These are phyloP conservation scores for Xylariaceae sp. DNA, from an alignment of 2,329 filamentous ascomycete species.

Conservation along the genomic window DNA sequence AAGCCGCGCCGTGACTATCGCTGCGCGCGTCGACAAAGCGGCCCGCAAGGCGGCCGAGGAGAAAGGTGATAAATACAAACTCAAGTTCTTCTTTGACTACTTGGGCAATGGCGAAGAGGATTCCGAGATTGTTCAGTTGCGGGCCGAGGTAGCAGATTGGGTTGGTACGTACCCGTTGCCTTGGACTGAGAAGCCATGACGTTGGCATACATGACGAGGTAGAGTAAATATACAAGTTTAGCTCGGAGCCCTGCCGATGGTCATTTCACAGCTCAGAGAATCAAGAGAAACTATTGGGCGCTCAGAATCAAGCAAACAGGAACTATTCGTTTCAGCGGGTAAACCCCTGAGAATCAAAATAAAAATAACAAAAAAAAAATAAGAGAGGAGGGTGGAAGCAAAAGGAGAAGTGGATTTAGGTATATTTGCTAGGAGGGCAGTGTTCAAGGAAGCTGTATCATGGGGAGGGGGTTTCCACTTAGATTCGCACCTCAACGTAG, in stretches of 20 bases:
- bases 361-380: no score
- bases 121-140: conserved; percentile 73
- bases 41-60: conserved; percentile 72
- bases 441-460: background rate
- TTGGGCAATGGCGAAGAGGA: conserved; percentile 71
- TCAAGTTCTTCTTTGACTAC: conserved; percentile 72
- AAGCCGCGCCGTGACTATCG: conserved; percentile 80
- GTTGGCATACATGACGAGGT: conserved; percentile 23
- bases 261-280: background rate
- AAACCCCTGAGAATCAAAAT: no score
- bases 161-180: conserved; percentile 75
- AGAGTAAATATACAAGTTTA: background rate
- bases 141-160: conserved; percentile 79
- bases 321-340: no score
- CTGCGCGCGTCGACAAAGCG: conserved; percentile 75
- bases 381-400: background rate
- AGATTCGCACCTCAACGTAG: conserved; percentile 28
- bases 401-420: background rate
- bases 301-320: no score
- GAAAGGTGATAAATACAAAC: conserved; percentile 68
- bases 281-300: background rate
- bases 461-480: conserved; percentile 4
- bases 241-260: background rate
- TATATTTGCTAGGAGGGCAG: background rate
- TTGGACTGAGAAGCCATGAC: conserved; percentile 57